Evolutionary conservation across 176 grass and related monocot species (phyloP), one percentile per base, ranked within the genome.

Genomic region (Oryza meridionalis): DNA sequence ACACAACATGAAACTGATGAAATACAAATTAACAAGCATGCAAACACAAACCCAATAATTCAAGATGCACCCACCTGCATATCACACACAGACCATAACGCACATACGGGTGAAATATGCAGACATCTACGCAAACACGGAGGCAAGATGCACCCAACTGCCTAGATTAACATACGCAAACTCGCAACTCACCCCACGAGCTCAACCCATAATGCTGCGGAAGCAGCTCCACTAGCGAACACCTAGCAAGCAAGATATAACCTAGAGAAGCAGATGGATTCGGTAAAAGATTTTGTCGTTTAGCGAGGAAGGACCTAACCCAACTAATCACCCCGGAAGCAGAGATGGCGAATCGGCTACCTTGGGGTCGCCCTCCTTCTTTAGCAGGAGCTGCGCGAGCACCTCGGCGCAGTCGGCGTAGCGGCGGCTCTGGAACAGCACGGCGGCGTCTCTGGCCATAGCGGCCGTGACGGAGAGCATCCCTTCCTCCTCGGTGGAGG

Each of bases 311-410:
- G 4, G 32, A 53, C 31, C 43, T 24, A 65, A 31, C 12, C 44
- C 21, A 38, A 27, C 16, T 21, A 58, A 17, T 75, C 15, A 14
- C 10, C 1, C 16, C 24, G 17, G 17, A 14, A 8, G 69, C 11
- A 38, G 31, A 85, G 58, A 40, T 11, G 6, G 44, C 25, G 33
- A 82, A 86, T 63, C 73, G 42, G 61, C 45, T 35, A 97, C 95
- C 95, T 95, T 98, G 15, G 90, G 82, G 83, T 98, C 92, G 65
- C 84, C 86, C 79, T 90, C 88, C 78, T 98, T 98, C 87, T 88
- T 93, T 11, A 85, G 67, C 70, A 95, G 74, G 8, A 98, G 86
- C 88, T 91, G 82, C 31, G 86, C 87, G 63, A 98, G 82, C 81
- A 95, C 80, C 12, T 88, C 88, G 51, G 86, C 73, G 82, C 95